Base-by-base conservation (phyloP, 2,329 filamentous ascomycete genomes). In the Stemphylium lycopersici region DNA sequence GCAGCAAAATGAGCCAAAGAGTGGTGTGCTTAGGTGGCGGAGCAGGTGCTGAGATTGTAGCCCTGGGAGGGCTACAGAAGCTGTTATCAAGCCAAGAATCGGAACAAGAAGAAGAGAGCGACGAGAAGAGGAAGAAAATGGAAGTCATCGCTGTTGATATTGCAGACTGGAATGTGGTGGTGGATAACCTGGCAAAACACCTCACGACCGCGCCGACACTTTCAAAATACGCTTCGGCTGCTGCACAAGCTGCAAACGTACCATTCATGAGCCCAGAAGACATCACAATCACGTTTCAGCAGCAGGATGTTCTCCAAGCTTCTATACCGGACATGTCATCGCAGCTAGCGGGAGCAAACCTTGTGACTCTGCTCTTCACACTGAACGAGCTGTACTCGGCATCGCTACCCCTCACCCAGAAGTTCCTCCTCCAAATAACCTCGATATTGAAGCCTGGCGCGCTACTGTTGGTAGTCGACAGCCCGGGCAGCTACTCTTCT, bases 331-430 rank as follows among this genome's bases (percentile, higher is more conserved):
- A 74, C 2, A 59, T 84, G 1, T 47, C 61, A 5, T 52, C 62
- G 0, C 33, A 76, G 6, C 63, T 77, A 5, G 31, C 65, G 12
- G 58, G 61, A 6, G 68, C 73, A 1, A 61, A 74, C 29, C 62
- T 97, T 0, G 80, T 96, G 12, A 96, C 93, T 0, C 78, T 98
- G 11, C 85, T 98, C 77, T 99, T 98, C 80, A 97, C 93, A 0
- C 83, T 98, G 41, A 98, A 98, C 74, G 95, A 99, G 77, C 86
- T 99, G 0, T 98, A 97, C 79, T 89, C 90, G 0, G 81, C 85
- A 0, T 91, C 88, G 1, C 85, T 92, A 20, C 81, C 87, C 2
- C 85, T 87, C 63, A 91, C 93, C 0, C 96, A 93, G 0, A 79
- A 80, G 3, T 88, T 98, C 61, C 80, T 99, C 0, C 81, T 91